Conservation (phyloP, 2,329 filamentous ascomycete genomes). For the Trichoderma lentiforme region DNA sequence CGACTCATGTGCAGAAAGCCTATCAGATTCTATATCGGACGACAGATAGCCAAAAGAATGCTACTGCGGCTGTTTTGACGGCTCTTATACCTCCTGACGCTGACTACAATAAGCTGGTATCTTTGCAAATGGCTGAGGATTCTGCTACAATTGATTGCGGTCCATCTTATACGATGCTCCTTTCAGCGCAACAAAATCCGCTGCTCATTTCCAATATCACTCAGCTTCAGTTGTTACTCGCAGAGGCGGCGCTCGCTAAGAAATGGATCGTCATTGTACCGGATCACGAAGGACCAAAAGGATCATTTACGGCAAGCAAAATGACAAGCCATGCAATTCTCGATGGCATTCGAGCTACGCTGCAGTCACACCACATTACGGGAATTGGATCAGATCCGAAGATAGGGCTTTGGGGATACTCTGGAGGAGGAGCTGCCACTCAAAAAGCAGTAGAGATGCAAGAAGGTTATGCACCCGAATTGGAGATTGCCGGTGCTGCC, state of each 20-base stretch:
- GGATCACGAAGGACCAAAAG: constrained; percentile 44
- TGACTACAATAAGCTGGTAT: constrained; percentile 33
- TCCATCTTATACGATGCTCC: constrained; percentile 27
- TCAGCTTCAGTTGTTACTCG: constrained; percentile 24
- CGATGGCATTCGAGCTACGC: constrained; percentile 42
- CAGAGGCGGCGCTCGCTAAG: constrained; percentile 32
- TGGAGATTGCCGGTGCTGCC: constrained; percentile 25
- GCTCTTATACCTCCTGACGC: constrained; percentile 36
- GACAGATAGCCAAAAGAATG: constrained; percentile 33
- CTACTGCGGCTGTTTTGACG: constrained; percentile 38
- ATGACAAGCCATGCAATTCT: constrained; percentile 42
- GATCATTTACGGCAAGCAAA: constrained; percentile 40
- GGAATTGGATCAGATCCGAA: constrained; percentile 31
- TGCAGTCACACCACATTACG: constrained; percentile 27
- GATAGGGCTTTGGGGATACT: constrained; percentile 43
- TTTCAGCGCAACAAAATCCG: constrained; percentile 23
- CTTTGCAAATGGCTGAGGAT: constrained; percentile 42
- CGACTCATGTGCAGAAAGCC: constrained; percentile 19
- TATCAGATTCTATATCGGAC: constrained; percentile 41
- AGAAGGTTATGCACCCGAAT: constrained; percentile 25
- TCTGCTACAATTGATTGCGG: constrained; percentile 36
- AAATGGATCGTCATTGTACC: constrained; percentile 51
- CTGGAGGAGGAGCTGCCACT: constrained; percentile 22
- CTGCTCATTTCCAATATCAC: constrained; percentile 35
- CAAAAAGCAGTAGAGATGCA: constrained; percentile 16